These are phyloP conservation scores for Solanum aculeatissimum DNA, from an alignment of 305 asterid species.

Conservation along the genomic window DNA sequence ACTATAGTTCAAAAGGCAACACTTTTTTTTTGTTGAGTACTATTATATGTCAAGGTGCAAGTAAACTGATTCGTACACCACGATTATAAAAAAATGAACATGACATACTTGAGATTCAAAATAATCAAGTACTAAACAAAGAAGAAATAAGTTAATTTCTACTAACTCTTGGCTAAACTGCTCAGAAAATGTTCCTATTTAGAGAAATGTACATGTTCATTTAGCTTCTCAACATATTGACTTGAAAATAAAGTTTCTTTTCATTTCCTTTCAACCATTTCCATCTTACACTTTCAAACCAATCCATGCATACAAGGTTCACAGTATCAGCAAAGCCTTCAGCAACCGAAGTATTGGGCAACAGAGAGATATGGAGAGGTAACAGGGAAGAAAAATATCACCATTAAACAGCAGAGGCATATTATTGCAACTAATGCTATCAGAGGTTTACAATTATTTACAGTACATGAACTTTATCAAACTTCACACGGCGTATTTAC, in stretches of 20 bases:
- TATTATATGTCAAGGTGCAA: background rate
- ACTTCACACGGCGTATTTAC: background rate
- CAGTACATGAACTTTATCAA: background rate
- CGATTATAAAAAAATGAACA: background rate
- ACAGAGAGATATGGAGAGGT: background rate
- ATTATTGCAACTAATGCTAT: background rate
- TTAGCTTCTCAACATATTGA: background rate
- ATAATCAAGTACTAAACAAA: background rate
- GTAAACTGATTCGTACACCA: background rate
- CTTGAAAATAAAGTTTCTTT: background rate
- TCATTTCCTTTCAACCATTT: background rate
- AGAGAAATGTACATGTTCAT: background rate
- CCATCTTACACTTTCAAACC: background rate
- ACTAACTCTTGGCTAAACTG: background rate
- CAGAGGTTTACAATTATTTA: conserved; percentile 5
- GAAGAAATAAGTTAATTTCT: background rate
- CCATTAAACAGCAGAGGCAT: background rate
- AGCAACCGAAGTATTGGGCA: background rate
- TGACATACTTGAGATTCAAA: background rate
- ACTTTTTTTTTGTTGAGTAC: background rate
- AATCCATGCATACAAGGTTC: background rate
- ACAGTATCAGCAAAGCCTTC: background rate
- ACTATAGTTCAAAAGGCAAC: background rate
- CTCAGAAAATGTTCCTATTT: background rate
- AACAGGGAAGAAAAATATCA: background rate